Base-by-base conservation (phyloP, 371 early-diverging fungal species). In the Mucor lusitanicus region DNA sequence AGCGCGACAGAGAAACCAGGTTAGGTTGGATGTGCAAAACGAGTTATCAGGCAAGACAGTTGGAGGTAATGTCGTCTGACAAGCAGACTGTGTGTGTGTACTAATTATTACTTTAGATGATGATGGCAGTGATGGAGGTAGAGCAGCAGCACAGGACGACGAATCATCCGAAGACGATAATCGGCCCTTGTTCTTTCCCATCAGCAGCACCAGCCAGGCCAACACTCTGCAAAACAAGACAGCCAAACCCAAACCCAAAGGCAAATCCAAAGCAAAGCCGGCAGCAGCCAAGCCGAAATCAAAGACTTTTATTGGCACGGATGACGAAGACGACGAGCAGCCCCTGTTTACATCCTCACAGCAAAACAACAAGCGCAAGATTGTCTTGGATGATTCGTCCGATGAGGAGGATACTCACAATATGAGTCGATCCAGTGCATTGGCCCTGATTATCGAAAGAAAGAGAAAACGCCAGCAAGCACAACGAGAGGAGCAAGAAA, bases 31-130 rank as follows among this genome's bases (percentile, higher is more conserved):
- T n/a, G 21, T 61, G 12, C 23, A 37, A 8, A 63, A 35, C 0
- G 72, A 67, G 23, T 27, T 72, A 15, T 61, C 69, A n/a, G 69
- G 67, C 3, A 57, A 40, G 32, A 67, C 53, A 46, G 64, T 63
- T 19, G 61, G 44, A 53, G 63, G 46, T 57, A 63, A 42, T 17
- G 30, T 39, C 19, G 1, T 12, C 37, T 12, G 30, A 30, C 30
- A 40, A 40, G 40, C n/a, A n/a, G n/a, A n/a, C n/a, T n/a, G n/a
- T n/a, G n/a, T n/a, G n/a, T n/a, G n/a, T n/a, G n/a, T n/a, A n/a
- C n/a, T n/a, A n/a, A n/a, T n/a, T n/a, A n/a, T n/a, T n/a, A 33
- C 5, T 9, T 33, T 39, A 37, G 54, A 63, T 40, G 53, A 63
- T 6, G 64, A 65, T 8, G 62, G 9, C 25, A 12, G 23, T 6